Conservation (phyloP, 2,329 filamentous ascomycete genomes). For the Claviceps paspali region DNA sequence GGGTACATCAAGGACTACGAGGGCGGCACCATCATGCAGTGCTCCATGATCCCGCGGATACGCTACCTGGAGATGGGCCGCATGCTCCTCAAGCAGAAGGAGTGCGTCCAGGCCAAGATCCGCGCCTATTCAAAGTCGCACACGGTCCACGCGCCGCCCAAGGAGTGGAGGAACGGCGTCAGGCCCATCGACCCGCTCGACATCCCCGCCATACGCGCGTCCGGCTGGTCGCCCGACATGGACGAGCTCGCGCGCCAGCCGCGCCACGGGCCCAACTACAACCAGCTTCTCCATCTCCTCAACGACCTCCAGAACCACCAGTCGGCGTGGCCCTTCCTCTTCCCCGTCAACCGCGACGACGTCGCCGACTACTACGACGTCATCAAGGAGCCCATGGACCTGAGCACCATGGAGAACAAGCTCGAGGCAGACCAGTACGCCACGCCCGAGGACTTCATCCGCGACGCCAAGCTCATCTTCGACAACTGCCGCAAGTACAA, state of each 20-base stretch:
- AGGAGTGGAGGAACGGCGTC: conserved; percentile 67
- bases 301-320: conserved; percentile 92
- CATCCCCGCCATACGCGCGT: conserved; percentile 77
- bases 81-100: conserved; percentile 95
- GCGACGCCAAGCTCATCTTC: conserved; percentile 78
- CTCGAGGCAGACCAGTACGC: conserved; percentile 73
- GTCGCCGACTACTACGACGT: conserved; percentile 98
- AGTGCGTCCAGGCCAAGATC: conserved; percentile 88
- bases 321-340: conserved; percentile 85
- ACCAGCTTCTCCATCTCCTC: conserved; percentile 78
- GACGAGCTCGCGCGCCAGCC: conserved; percentile 90
- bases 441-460: conserved; percentile 82
- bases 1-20: conserved; percentile 99
- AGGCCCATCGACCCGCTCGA: conserved; percentile 68
- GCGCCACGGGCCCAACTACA: conserved; percentile 91
- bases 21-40: conserved; percentile 98
- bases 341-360: conserved; percentile 88
- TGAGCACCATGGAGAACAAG: conserved; percentile 89
- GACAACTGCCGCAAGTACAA: conserved; percentile 95
- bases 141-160: conserved; percentile 70
- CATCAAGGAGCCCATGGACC: conserved; percentile 95
- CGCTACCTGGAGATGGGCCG: conserved; percentile 85
- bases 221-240: conserved; percentile 95
- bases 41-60: conserved; percentile 87
- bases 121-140: conserved; percentile 80